phyloP scores from a whole-genome alignment of 2,329 filamentous ascomycete species.

The Epichloe sibirici region DNA sequence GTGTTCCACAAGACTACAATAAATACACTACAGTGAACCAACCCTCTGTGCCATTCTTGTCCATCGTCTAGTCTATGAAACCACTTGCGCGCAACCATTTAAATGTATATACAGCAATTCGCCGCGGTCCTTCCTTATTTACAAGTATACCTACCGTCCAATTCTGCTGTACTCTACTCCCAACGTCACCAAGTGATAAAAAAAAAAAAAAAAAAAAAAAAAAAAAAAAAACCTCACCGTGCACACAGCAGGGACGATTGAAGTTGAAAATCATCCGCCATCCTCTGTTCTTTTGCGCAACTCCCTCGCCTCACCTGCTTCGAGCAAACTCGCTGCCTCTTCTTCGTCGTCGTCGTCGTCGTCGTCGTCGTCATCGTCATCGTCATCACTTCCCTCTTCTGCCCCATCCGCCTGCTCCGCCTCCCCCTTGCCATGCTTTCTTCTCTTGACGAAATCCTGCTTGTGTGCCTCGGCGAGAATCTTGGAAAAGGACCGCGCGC shows the following conservation, averaged over 20 bases:
- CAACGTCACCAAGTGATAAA: no score
- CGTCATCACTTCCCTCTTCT: constrained; percentile 19
- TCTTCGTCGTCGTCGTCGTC: constrained; percentile 9
- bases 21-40: neutral
- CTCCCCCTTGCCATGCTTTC: constrained; percentile 21
- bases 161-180: no score
- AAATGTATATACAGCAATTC: neutral
- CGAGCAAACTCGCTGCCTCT: constrained; percentile 7
- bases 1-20: neutral
- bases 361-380: constrained; percentile 21
- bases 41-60: neutral
- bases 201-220: no score
- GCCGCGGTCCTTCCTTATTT: neutral
- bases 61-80: neutral
- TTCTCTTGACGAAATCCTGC: constrained; percentile 82
- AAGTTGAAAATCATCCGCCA: neutral
- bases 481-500: constrained; percentile 33
- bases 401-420: constrained; percentile 14
- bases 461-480: constrained; percentile 77
- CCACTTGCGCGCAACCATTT: no score
- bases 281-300: constrained; percentile 9
- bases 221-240: no score
- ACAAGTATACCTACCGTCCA: no score
- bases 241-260: no score
- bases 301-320: constrained; percentile 3